Evolutionary conservation across 371 early-diverging fungal genomes (phyloP).

Genomic region (Rhizopus arrhizus): DNA sequence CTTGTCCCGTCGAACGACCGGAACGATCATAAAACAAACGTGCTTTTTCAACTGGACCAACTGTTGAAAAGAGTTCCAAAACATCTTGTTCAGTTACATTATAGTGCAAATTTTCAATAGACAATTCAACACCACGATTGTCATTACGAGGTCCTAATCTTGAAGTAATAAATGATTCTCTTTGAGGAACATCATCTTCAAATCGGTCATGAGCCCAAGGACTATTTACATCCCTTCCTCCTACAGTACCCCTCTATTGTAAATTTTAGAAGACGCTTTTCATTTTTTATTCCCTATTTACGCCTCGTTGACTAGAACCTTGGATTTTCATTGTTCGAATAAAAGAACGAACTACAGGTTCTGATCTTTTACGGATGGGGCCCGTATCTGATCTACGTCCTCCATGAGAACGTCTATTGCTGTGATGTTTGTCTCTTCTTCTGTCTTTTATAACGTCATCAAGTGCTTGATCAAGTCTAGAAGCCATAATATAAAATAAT

Average conservation of each 20-base stretch:
- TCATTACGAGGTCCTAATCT: constrained; percentile 30
- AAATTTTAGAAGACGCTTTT: not conserved
- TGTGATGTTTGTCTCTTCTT: constrained; percentile 20
- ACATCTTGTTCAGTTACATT: constrained; percentile 47
- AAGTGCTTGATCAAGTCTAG: constrained; percentile 51
- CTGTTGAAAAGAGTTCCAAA: constrained; percentile 44
- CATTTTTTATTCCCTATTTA: constrained; percentile 5
- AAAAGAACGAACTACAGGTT: constrained; percentile 29
- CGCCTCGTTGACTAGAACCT: constrained; percentile 14
- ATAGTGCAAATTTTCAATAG: constrained; percentile 45
- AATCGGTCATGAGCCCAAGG: constrained; percentile 47
- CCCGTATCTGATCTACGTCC: constrained; percentile 10
- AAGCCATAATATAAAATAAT: constrained; percentile 27
- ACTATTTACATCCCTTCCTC: constrained; percentile 26
- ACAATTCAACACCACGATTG: constrained; percentile 15
- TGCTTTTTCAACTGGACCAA: constrained; percentile 39
- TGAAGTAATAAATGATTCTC: constrained; percentile 24
- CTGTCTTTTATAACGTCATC: constrained; percentile 56
- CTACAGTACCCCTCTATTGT: constrained; percentile 9
- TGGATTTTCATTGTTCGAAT: constrained; percentile 42
- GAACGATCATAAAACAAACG: constrained; percentile 42
- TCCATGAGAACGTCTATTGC: constrained; percentile 4
- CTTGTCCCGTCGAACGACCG: constrained; percentile 50
- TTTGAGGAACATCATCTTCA: constrained; percentile 24
- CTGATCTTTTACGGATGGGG: constrained; percentile 38